Conservation (phyloP, 2,329 filamentous ascomycete species). For the Ceratocystis variospora region DNA sequence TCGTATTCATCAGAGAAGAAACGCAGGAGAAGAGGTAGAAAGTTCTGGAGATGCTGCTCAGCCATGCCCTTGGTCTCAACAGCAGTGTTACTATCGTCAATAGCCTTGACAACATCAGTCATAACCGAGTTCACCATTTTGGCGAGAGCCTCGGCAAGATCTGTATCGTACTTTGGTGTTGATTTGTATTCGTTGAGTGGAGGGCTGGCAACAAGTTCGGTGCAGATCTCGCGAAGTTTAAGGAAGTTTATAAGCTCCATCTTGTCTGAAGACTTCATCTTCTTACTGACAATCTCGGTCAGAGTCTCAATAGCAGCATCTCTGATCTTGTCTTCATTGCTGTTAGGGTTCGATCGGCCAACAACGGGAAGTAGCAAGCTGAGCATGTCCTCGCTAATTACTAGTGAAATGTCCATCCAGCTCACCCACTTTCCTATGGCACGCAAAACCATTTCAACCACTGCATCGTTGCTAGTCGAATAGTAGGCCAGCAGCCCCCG, state of each 20-base stretch:
- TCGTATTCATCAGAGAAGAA: slow-evolving; percentile 98
- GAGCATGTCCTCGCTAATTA: slow-evolving; percentile 83
- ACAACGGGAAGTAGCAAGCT: slow-evolving; percentile 74
- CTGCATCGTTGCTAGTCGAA: slow-evolving; percentile 50
- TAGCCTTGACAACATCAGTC: slow-evolving; percentile 70
- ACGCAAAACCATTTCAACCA: slow-evolving; percentile 79
- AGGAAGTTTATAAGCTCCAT: slow-evolving; percentile 85
- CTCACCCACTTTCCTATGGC: slow-evolving; percentile 95
- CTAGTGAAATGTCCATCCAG: slow-evolving; percentile 92
- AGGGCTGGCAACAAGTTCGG: slow-evolving; percentile 72
- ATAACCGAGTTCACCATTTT: slow-evolving; percentile 88
- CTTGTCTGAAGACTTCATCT: slow-evolving; percentile 91
- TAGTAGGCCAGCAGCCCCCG: slow-evolving; percentile 76
- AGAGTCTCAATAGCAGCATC: slow-evolving; percentile 89
- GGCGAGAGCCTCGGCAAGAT: slow-evolving; percentile 86
- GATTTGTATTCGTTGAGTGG: slow-evolving; percentile 64
- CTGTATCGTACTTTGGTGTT: slow-evolving; percentile 82
- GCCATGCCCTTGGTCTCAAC: slow-evolving; percentile 57
- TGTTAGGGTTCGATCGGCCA: slow-evolving; percentile 44
- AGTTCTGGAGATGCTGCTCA: slow-evolving; percentile 67
- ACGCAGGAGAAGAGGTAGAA: slow-evolving; percentile 73
- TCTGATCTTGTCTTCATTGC: slow-evolving; percentile 62
- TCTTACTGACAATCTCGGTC: slow-evolving; percentile 92
- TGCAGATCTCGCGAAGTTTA: slow-evolving; percentile 72
- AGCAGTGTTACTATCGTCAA: slow-evolving; percentile 53